These are phyloP conservation scores for Monascus ruber DNA, from an alignment of 2,329 filamentous ascomycete genomes.

Conservation along the genomic window DNA sequence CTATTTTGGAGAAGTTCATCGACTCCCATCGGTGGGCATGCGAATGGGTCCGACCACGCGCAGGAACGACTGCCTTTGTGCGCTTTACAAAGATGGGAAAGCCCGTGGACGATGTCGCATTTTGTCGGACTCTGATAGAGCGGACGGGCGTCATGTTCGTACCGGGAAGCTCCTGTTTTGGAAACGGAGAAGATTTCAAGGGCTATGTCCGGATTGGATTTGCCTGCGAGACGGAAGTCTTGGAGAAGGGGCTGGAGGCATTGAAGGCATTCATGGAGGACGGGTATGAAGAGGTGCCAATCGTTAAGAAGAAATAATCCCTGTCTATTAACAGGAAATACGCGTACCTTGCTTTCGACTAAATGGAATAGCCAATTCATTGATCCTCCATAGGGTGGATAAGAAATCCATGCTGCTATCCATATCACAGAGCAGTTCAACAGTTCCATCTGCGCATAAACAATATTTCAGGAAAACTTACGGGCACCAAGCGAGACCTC, in stretches of 20 bases:
- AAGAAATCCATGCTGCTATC: no score
- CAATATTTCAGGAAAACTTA: no score
- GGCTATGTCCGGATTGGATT: slow-evolving; percentile 72
- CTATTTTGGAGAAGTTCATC: slow-evolving; percentile 56
- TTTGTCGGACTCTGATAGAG: slow-evolving; percentile 58
- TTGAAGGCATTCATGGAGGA: slow-evolving; percentile 45
- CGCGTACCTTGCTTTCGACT: no score
- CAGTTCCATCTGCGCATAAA: no score
- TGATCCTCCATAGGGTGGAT: no score
- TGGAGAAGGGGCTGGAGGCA: slow-evolving; percentile 53
- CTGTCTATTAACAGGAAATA: no score
- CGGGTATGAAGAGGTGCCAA: slow-evolving; percentile 41
- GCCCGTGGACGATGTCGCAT: slow-evolving; percentile 58
- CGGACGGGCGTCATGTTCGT: slow-evolving; percentile 63
- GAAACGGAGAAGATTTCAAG: slow-evolving; percentile 51
- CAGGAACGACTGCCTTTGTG: slow-evolving; percentile 70
- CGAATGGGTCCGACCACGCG: slow-evolving; percentile 62
- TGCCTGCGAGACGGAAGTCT: slow-evolving; percentile 57
- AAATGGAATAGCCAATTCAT: no score
- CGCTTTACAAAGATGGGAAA: slow-evolving; percentile 52
- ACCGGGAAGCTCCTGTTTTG: slow-evolving; percentile 65
- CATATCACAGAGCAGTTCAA: no score
- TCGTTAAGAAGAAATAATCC: slow-evolving; percentile 11
- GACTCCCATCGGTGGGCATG: slow-evolving; percentile 52
- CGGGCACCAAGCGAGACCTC: no score